Evolutionary conservation across 2,329 filamentous ascomycete species (phyloP).

Genomic region (Penicillium sp.): DNA sequence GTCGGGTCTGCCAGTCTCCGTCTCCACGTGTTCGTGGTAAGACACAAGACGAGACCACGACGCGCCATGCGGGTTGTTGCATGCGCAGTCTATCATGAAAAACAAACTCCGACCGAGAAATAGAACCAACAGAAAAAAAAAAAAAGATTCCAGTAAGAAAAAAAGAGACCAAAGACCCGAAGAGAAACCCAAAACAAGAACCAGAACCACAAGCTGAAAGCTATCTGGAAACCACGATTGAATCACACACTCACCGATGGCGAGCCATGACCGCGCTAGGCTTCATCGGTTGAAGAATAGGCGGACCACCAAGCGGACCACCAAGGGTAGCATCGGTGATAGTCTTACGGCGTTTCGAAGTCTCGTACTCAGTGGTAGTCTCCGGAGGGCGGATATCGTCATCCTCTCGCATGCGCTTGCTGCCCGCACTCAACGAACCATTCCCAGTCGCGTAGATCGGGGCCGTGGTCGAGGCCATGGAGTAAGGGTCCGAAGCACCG

Average conservation of each 20-base stretch:
- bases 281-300: slow-evolving; percentile 46
- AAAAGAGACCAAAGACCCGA: not conserved
- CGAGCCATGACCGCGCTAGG: slow-evolving; percentile 43
- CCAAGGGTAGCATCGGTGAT: slow-evolving; percentile 60
- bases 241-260: slow-evolving; percentile 33
- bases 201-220: slow-evolving; percentile 14
- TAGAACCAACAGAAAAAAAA: not conserved
- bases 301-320: slow-evolving; percentile 48
- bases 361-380: slow-evolving; percentile 59
- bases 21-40: slow-evolving; percentile 1
- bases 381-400: slow-evolving; percentile 66
- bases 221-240: not conserved
- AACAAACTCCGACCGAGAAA: slow-evolving; percentile 12
- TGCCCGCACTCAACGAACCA: slow-evolving; percentile 54
- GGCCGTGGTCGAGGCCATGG: slow-evolving; percentile 64
- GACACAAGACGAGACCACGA: slow-evolving; percentile 10
- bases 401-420: slow-evolving; percentile 64
- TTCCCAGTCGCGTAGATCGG: slow-evolving; percentile 58
- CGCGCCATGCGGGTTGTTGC: slow-evolving; percentile 10
- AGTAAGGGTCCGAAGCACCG: slow-evolving; percentile 70
- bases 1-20: not conserved
- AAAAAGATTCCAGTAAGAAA: slow-evolving; percentile 9
- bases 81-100: slow-evolving; percentile 24
- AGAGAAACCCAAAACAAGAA: not conserved
- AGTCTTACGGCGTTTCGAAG: slow-evolving; percentile 75